phyloP scores from a whole-genome alignment of 345 rosid genomes.

The Pseudoturritis turrita region DNA sequence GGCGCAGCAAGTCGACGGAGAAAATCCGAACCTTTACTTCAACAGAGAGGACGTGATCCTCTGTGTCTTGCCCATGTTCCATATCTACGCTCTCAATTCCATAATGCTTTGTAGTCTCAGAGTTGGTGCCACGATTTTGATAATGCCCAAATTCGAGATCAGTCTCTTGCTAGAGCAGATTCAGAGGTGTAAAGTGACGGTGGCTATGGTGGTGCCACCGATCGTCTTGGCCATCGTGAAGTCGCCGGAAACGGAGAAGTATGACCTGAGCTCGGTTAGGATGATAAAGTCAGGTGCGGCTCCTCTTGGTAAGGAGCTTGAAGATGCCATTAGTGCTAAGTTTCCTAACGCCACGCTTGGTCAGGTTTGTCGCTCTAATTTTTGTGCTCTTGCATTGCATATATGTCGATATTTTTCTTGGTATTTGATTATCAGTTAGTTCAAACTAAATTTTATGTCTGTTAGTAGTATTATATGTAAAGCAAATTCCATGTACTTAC shows the following conservation, averaged over 20 bases:
- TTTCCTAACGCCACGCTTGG: constrained; percentile 69
- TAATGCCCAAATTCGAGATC: constrained; percentile 73
- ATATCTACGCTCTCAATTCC: constrained; percentile 59
- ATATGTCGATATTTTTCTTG: not conserved
- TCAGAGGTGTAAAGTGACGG: constrained; percentile 50
- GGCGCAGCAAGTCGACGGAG: constrained; percentile 86
- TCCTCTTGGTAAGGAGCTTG: constrained; percentile 81
- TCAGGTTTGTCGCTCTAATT: constrained; percentile 47
- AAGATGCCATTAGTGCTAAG: constrained; percentile 58
- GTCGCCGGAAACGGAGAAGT: constrained; percentile 45
- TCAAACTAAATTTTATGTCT: too few relatives aligned
- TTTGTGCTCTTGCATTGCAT: not conserved
- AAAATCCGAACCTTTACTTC: constrained; percentile 69
- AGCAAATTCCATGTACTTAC: too few relatives aligned
- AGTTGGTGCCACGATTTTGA: constrained; percentile 65
- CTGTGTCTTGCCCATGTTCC: constrained; percentile 68
- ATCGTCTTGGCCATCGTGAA: constrained; percentile 57
- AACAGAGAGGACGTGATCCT: constrained; percentile 57
- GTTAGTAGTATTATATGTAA: too few relatives aligned
- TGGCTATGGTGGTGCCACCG: constrained; percentile 77
- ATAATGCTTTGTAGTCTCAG: constrained; percentile 66
- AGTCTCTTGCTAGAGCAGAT: constrained; percentile 39
- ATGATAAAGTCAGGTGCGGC: constrained; percentile 69
- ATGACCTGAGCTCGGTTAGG: constrained; percentile 62
- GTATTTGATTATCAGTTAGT: not conserved